Conservation (phyloP, 352 stramenopile species). For the Blastocystis sp. region DNA sequence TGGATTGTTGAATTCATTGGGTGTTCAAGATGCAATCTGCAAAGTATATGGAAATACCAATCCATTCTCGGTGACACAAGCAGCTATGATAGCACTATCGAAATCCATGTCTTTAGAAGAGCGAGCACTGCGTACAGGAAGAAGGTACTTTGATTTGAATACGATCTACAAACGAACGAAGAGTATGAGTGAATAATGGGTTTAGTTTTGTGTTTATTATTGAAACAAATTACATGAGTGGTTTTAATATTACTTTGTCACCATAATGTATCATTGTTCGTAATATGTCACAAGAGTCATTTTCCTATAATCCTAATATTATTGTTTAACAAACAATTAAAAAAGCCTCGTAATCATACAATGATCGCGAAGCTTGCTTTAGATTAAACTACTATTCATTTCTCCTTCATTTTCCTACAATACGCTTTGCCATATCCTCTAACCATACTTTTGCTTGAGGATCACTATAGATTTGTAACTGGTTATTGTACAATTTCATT, state of each 20-base stretch:
- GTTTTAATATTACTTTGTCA: too few relatives aligned
- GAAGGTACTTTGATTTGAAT: conserved; percentile 53
- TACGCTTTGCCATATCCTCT: neutral
- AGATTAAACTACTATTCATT: conserved; percentile 1
- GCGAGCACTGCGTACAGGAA: neutral
- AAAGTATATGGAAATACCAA: conserved; percentile 61
- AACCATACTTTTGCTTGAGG: neutral
- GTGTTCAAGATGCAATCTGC: conserved; percentile 53
- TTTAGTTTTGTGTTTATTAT: conserved; percentile 2
- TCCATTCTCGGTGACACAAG: conserved; percentile 54
- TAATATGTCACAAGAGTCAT: too few relatives aligned
- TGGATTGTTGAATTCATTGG: conserved; percentile 10
- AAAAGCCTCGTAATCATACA: conserved; percentile 55
- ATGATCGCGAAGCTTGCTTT: conserved; percentile 26
- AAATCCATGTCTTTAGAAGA: conserved; percentile 33
- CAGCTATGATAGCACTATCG: conserved; percentile 28
- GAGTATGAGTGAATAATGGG: neutral
- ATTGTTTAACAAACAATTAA: neutral
- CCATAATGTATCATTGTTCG: too few relatives aligned
- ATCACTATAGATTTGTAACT: neutral
- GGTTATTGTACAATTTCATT: conserved; percentile 41
- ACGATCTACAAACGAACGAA: conserved; percentile 37
- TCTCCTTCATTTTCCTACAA: neutral
- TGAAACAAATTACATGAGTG: too few relatives aligned
- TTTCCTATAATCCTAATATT: too few relatives aligned